These are phyloP conservation scores for Globisporangium solare DNA, from an alignment of 352 stramenopile genomes.

Conservation along the genomic window DNA sequence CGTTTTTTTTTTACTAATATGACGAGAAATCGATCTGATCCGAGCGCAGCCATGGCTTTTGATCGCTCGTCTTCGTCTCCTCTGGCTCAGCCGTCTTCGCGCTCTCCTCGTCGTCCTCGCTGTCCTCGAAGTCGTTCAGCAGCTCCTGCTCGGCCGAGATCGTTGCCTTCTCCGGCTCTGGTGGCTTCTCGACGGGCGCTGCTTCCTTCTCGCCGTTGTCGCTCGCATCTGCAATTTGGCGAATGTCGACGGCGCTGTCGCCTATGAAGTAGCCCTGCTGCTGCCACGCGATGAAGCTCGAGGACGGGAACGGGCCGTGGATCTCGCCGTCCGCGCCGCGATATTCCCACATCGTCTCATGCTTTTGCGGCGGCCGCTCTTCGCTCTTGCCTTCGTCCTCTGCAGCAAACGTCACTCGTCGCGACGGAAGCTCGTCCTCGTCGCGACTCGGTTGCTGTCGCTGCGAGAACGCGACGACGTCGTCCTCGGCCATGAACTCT, in stretches of 20 bases:
- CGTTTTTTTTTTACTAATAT: constrained; percentile 28
- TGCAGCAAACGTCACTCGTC: constrained; percentile 24
- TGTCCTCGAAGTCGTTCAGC: constrained; percentile 85
- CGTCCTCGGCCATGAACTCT: constrained; percentile 67
- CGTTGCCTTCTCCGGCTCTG: constrained; percentile 22
- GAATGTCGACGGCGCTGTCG: constrained; percentile 71
- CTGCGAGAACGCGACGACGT: constrained; percentile 33
- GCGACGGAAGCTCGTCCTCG: not conserved
- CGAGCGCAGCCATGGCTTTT: constrained; percentile 50
- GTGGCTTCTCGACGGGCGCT: constrained; percentile 7
- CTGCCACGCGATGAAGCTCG: constrained; percentile 72
- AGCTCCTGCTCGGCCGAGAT: constrained; percentile 75
- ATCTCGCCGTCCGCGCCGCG: constrained; percentile 64
- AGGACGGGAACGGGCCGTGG: constrained; percentile 69
- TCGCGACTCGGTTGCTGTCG: constrained; percentile 17
- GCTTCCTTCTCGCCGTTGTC: constrained; percentile 7
- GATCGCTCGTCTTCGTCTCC: constrained; percentile 18
- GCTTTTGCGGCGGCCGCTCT: constrained; percentile 21
- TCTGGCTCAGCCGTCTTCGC: constrained; percentile 9
- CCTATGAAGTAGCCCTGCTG: constrained; percentile 78
- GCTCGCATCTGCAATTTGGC: constrained; percentile 21
- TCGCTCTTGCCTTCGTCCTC: constrained; percentile 45
- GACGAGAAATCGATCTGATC: constrained; percentile 70
- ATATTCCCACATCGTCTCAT: constrained; percentile 77
- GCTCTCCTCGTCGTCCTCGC: constrained; percentile 47